Evolutionary conservation across 192 early-diverging fungal genomes (phyloP), one percentile per base, ranked within the genome.

Genomic region (Jimgerdemannia lactiflua): DNA sequence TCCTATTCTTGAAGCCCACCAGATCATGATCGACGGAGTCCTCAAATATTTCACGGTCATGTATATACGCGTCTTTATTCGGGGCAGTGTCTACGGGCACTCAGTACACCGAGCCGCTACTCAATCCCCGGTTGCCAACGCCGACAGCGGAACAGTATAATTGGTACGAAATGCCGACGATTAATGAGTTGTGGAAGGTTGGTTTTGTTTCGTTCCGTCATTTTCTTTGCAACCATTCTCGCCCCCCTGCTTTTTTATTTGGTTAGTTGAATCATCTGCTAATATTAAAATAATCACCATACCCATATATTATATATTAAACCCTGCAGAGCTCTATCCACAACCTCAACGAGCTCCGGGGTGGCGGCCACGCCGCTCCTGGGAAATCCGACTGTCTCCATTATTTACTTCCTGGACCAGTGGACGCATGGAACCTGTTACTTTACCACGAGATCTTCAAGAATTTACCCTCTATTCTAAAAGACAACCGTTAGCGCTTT

Each of bases 361-460:
- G 71, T 40, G 81, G 78, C 64, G 75, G 75, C 39, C 81, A 82
- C 67, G 74, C 77, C 3, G 40, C 65, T 19, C 81, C 81, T 9
- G 77, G 78, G 49, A 59, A 10, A 59, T 44, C 49, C 6, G 81
- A 82, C 68, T 82, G 81, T 42, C 64, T 82, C 40, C 81, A 82
- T 49, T 39, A 41, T 44, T 3, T 40, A 43, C 43, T 2, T 0
- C 42, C 49, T 73, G 76, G 81, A 39, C 81, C 81, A 74, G 77
- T 82, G 18, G 81, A 82, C 68, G 70, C 74, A 39, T 82, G 81
- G 81, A 82, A 79, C 66, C 67, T 63, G 19, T 70, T 78, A 3
- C 19, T 82, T 3, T 73, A 78, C 59, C 81, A 82, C 76, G 81
- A 82, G 68, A 82, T 82, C 7, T 71, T 69, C n/a, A 78, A 78